These are phyloP conservation scores for Haplosporangium gracile DNA, from an alignment of 192 early-diverging fungal genomes.

Conservation along the genomic window DNA sequence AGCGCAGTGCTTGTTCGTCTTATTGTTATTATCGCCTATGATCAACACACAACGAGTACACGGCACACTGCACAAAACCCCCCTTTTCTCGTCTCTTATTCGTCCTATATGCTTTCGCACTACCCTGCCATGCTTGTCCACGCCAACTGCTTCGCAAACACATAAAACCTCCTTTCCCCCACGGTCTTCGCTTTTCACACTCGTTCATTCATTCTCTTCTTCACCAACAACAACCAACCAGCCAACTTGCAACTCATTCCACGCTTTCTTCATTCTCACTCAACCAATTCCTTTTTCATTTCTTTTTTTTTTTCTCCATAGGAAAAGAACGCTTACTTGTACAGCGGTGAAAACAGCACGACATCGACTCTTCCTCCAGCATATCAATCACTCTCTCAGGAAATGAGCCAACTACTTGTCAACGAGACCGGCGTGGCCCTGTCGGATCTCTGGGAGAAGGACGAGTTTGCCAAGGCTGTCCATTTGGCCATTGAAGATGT, in stretches of 20 bases:
- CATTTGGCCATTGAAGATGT: conserved; percentile 52
- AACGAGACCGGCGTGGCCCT: conserved; percentile 2
- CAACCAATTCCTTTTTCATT: not conserved
- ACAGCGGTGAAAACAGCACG: not conserved
- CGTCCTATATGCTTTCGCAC: not conserved
- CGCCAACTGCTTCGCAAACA: not conserved
- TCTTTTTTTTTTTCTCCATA: not conserved
- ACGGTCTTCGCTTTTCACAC: not conserved
- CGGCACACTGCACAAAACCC: not conserved
- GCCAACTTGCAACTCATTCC: not conserved
- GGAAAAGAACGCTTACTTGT: conserved; percentile 29
- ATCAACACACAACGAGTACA: not conserved
- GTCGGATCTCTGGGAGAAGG: conserved; percentile 30
- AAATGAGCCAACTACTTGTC: conserved; percentile 25
- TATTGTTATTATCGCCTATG: not conserved
- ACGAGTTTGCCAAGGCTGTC: conserved; percentile 48
- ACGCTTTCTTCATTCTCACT: not conserved
- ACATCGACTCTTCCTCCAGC: conserved; percentile 21
- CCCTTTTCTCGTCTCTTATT: not conserved
- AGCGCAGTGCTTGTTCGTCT: not conserved
- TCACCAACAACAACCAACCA: not conserved
- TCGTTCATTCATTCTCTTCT: not conserved
- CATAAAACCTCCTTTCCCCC: not conserved
- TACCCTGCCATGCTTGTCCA: not conserved
- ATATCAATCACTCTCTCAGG: conserved; percentile 26